Conservation (phyloP, 495 filamentous ascomycete genomes). For the Penicillium robsamsonii region DNA sequence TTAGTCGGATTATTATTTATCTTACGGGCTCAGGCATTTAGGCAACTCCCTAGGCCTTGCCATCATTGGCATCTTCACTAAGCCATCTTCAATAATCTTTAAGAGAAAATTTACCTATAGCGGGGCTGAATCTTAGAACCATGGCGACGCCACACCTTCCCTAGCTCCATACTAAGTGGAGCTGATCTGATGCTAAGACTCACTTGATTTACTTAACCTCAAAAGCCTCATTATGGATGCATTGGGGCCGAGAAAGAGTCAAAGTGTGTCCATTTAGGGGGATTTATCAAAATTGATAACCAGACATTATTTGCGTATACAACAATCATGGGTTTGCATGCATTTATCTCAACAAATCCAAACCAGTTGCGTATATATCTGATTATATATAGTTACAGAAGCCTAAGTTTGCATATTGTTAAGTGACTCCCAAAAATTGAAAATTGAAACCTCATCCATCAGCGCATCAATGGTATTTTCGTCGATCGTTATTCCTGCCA, state of each 20-base stretch:
- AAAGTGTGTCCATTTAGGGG: too few relatives aligned
- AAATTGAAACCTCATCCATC: constrained; percentile 31
- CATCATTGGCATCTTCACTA: not conserved
- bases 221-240: too few relatives aligned
- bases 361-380: not conserved
- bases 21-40: not conserved
- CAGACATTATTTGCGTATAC: too few relatives aligned
- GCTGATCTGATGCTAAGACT: not conserved
- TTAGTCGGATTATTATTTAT: not conserved
- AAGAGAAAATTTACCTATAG: not conserved
- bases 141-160: not conserved
- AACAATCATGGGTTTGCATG: too few relatives aligned
- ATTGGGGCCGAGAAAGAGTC: too few relatives aligned
- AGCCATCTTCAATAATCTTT: too few relatives aligned
- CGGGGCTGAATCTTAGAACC: not conserved
- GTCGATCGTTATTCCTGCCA: constrained; percentile 5
- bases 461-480: constrained; percentile 26
- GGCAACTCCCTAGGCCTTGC: not conserved
- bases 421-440: constrained; percentile 31
- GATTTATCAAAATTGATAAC: too few relatives aligned
- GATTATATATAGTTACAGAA: not conserved
- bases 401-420: constrained; percentile 4
- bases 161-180: not conserved
- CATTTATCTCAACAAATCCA: too few relatives aligned
- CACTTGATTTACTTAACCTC: not conserved